phyloP scores from a whole-genome alignment of 2,329 filamentous ascomycete genomes.

The Penicillium palitans region DNA sequence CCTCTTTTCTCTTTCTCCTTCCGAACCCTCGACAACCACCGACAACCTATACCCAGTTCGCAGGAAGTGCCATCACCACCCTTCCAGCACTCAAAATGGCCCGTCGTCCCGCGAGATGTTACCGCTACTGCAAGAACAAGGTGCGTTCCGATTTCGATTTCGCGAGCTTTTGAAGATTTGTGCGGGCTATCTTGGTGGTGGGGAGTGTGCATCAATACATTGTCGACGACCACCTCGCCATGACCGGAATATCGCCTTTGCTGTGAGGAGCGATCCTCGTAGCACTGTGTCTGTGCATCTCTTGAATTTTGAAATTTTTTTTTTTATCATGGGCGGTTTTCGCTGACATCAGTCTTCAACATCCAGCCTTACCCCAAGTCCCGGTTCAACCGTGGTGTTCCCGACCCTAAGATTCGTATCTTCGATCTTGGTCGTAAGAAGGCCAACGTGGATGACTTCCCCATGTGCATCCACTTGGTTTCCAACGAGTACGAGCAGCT shows the following conservation, averaged over 20 bases:
- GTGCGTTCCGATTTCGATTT: conserved; percentile 56
- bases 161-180: conserved; percentile 20
- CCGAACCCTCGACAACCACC: conserved; percentile 39
- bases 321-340: conserved; percentile 8
- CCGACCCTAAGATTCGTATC: conserved; percentile 81
- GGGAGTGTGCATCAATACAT: conserved; percentile 18
- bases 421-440: conserved; percentile 99
- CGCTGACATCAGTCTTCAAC: conserved; percentile 24
- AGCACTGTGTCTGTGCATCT: neutral
- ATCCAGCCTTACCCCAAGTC: conserved; percentile 94
- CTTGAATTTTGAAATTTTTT: conserved; percentile 2
- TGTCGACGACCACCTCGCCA: conserved; percentile 6
- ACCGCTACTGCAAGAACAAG: conserved; percentile 99
- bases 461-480: conserved; percentile 97
- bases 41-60: conserved; percentile 45
- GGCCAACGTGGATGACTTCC: conserved; percentile 99
- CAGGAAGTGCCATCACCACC: conserved; percentile 49
- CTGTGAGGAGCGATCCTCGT: neutral
- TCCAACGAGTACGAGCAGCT: conserved; percentile 99
- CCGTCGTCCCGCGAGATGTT: conserved; percentile 98
- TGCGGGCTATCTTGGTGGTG: conserved; percentile 37
- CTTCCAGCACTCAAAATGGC: conserved; percentile 82
- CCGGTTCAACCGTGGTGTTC: conserved; percentile 99
- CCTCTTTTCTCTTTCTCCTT: conserved; percentile 31
- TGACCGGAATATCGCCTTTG: neutral